Percentiles rank a stretch among this genome's conserved stretches.
Evolutionary conservation across 306 rosid species (phyloP).

Genomic region (Quercus dentata): DNA sequence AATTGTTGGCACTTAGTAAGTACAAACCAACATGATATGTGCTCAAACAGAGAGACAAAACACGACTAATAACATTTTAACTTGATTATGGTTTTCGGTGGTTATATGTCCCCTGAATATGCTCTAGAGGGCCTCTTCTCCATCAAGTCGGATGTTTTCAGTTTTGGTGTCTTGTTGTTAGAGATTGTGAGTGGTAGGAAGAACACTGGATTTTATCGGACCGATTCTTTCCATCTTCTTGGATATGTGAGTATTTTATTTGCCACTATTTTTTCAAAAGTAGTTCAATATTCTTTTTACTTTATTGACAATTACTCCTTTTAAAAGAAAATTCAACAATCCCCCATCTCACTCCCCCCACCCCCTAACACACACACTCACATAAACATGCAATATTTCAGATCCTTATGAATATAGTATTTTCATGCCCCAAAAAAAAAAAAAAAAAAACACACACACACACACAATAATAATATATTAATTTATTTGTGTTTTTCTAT

Average conservation of each 20-base stretch:
- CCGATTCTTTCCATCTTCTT: conserved; percentile 29
- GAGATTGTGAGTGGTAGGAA: conserved; percentile 35
- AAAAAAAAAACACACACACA: too few species aligned
- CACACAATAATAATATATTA: too few species aligned
- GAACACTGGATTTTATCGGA: conserved; percentile 30
- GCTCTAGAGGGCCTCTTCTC: conserved; percentile 27
- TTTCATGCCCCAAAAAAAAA: too few species aligned
- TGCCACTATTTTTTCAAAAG: neutral
- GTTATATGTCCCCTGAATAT: conserved; percentile 32
- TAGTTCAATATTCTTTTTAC: neutral
- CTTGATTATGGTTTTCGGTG: conserved; percentile 6
- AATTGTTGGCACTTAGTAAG: conserved; percentile 37
- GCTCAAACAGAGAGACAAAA: too few species aligned
- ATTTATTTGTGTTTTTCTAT: too few species aligned
- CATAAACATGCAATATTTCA: too few species aligned
- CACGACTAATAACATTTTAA: neutral
- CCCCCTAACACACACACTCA: too few species aligned
- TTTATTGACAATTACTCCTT: too few species aligned
- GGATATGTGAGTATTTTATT: conserved; percentile 26
- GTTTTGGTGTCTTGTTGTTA: conserved; percentile 32
- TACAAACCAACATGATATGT: neutral
- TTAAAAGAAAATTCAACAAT: too few species aligned
- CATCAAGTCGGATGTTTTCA: conserved; percentile 29
- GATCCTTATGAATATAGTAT: too few species aligned
- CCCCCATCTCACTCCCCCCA: too few species aligned